These are phyloP conservation scores for Sequoiadendron giganteum DNA, from an alignment of 75 land plant genomes.

Conservation along the genomic window DNA sequence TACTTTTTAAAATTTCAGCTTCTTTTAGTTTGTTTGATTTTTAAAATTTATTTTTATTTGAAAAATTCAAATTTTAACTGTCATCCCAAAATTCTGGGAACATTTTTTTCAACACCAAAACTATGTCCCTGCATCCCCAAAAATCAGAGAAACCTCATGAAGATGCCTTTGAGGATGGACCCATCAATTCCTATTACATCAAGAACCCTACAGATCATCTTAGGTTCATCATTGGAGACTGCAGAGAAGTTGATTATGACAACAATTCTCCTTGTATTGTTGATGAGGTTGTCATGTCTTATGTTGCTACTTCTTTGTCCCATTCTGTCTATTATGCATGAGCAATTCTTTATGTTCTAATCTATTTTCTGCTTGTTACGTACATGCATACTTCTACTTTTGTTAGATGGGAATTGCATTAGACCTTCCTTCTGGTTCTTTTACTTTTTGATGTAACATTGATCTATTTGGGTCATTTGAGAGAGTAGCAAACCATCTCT, in stretches of 20 bases:
- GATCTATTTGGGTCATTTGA: background rate
- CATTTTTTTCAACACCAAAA: too few species aligned
- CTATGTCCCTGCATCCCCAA: too few species aligned
- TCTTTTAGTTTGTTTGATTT: too few species aligned
- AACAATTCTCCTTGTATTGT: background rate
- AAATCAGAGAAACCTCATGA: background rate
- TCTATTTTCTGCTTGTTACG: background rate
- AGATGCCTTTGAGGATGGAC: background rate
- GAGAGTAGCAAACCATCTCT: background rate
- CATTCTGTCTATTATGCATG: background rate
- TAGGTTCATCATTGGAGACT: background rate
- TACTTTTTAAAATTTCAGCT: too few species aligned
- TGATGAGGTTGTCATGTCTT: background rate
- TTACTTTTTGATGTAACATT: background rate
- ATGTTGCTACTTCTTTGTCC: background rate
- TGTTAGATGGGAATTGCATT: background rate
- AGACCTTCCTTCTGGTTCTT: background rate
- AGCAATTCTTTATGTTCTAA: background rate
- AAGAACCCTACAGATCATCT: too few species aligned
- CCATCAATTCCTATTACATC: background rate
- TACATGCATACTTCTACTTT: background rate
- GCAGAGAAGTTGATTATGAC: background rate
- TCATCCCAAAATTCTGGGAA: too few species aligned
- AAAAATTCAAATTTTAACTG: too few species aligned
- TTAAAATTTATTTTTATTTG: too few species aligned